Conservation (phyloP, 1,139 yeast genomes). For the Williopsis jadinii region DNA sequence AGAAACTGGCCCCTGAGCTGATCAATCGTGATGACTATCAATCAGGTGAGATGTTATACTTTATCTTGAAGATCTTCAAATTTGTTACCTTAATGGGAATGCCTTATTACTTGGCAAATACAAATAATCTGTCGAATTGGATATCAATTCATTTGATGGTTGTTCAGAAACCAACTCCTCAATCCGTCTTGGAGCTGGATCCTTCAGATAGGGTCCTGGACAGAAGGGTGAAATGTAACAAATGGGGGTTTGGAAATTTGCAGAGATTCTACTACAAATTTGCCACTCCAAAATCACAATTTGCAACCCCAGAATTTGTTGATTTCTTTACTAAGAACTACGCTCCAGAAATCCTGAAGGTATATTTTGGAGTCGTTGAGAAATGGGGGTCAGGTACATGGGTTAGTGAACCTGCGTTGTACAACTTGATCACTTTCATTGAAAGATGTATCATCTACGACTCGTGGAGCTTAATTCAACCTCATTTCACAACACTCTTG, state of each 20-base stretch:
- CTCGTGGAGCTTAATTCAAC: constrained; percentile 47
- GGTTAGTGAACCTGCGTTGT: constrained; percentile 55
- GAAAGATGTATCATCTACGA: constrained; percentile 54
- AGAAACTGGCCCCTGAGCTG: constrained; percentile 39
- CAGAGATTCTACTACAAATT: constrained; percentile 52
- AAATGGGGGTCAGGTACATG: constrained; percentile 54
- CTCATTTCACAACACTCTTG: constrained; percentile 51
- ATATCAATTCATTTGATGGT: constrained; percentile 51
- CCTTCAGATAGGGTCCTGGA: constrained; percentile 42
- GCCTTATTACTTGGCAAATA: constrained; percentile 48
- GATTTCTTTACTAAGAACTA: constrained; percentile 41
- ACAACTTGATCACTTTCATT: constrained; percentile 56
- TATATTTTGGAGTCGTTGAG: constrained; percentile 54
- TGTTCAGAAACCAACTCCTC: constrained; percentile 55
- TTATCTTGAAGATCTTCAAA: constrained; percentile 59
- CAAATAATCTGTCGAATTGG: constrained; percentile 53
- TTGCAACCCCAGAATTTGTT: constrained; percentile 36
- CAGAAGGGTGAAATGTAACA: constrained; percentile 54
- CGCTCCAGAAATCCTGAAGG: constrained; percentile 54
- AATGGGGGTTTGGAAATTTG: constrained; percentile 70
- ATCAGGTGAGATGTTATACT: constrained; percentile 52
- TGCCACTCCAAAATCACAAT: constrained; percentile 38
- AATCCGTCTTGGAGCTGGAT: constrained; percentile 42
- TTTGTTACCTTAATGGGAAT: constrained; percentile 49
- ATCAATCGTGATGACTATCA: constrained; percentile 29